Base-by-base conservation (phyloP, 1,284 basidiomycete species). In the Papiliotrema nemorosa region DNA sequence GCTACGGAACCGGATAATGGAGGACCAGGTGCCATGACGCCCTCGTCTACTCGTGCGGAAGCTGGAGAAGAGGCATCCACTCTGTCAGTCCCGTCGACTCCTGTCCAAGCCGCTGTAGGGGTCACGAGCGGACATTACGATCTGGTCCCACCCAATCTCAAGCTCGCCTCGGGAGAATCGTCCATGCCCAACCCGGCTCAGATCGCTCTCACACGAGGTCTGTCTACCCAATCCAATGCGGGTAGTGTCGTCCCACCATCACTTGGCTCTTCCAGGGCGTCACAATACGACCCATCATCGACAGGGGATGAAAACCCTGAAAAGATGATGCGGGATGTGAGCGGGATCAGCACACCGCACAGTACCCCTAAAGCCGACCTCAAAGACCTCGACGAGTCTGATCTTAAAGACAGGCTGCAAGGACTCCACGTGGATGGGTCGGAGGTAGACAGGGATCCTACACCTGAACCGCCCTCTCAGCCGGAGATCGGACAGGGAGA, bases 31-130 rank as follows among this genome's bases (percentile, higher is more conserved):
- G 57, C 67, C 1, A 59, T 63, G 57, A 72, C 71, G 0, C 71
- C 71, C 5, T 67, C 64, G 6, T 73, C 71, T 2, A 73, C 71
- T 2, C 61, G 62, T 18, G 71, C 71, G 1, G 69, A 73, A 38
- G 62, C 64, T 2, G 69, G 70, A 2, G 70, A 73, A 42, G 57
- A 64, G 4, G 47, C 55, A 4, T 52, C 55, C 5, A 63, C 67
- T 27, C 35, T 64, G 7, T 69, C 67, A 10, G 57, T 64, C 33
- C 70, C 70, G 2, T 47, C 59, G 6, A 72, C 70, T 1, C 70
- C 70, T 1, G 53, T 67, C 4, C 48, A 49, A 25, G 22, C 21
- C 10, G 64, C 65, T 3, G 55, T 46, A 1, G 49, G 53, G 3
- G 48, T 49, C 22, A 50, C 63, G 5, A 58, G 64, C n/a, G 64